Evolutionary conservation across 768 basidiomycete species (phyloP), one percentile per base, ranked within the genome.

Genomic region (Terana coerulea): DNA sequence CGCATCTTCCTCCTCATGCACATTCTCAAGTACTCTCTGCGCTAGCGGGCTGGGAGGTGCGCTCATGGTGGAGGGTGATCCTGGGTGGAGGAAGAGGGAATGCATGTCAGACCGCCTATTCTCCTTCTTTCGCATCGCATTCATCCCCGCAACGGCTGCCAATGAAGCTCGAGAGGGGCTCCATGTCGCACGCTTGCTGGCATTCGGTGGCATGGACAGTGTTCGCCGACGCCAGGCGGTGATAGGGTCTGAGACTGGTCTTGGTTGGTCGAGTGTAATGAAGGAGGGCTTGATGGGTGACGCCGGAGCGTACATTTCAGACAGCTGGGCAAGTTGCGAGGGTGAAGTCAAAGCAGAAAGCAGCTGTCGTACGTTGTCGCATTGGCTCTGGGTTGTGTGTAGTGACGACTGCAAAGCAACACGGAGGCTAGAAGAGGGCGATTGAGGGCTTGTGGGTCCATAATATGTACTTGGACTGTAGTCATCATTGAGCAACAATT

Each of bases 261-360:
- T 64, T 55, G 15, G 74, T 33, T 49, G 64, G 57, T 59, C 62
- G 55, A 53, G 60, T 55, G 72, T 24, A 25, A 54, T 24, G 63
- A 64, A 57, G 58, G 66, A 30, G 54, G 64, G 57, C 11, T 61
- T 61, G 11, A 62, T 54, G 3, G 87, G 85, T 0, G 85, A 88
- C 0, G 88, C 78, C 5, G 91, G 90, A 0, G 88, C 88, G 65
- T 93, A 93, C 91, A 93, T 93, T 68, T 90, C 90, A 10, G 86
- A 73, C 10, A 93, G 75, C 62, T 88, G 90, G 9, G 84, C 75
- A n/a, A 91, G 72, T 57, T 88, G 83, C 12, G 76, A 64, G 6
- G 86, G 84, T 6, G 78, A 80, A 0, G 90, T 85, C 40, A 93
- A 78, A 12, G 89, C 90, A 6, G 84, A 77, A 42, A 93, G 77